Percentiles rank a stretch among this genome's conserved stretches.
Evolutionary conservation across 768 basidiomycete species (phyloP).

Genomic region (Lactarius deliciosus): DNA sequence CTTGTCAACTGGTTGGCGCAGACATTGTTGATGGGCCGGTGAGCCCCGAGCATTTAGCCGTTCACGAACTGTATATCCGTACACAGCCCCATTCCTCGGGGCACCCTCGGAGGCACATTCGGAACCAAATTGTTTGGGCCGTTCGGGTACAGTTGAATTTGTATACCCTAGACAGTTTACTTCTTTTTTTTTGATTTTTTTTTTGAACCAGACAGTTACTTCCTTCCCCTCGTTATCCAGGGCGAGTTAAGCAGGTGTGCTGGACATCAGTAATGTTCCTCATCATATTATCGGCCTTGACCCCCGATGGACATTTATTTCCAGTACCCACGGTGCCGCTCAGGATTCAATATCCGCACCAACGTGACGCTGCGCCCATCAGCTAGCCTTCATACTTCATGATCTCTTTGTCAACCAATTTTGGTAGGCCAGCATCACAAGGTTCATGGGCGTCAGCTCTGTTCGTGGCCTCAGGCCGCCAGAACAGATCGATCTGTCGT

Average conservation of each 20-base stretch:
- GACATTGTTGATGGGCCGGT: slow-evolving; percentile 13
- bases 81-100: slow-evolving; percentile 6
- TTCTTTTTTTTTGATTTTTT: too few relatives aligned
- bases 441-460: slow-evolving; percentile 7
- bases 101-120: not conserved
- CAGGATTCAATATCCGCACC: slow-evolving; percentile 13
- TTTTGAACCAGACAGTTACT: too few relatives aligned
- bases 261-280: not conserved
- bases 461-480: slow-evolving; percentile 17
- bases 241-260: slow-evolving; percentile 1
- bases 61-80: slow-evolving; percentile 14
- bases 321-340: slow-evolving; percentile 20
- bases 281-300: not conserved
- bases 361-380: slow-evolving; percentile 27
- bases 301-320: slow-evolving; percentile 2
- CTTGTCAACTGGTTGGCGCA: slow-evolving; percentile 12
- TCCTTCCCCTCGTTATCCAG: not conserved
- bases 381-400: slow-evolving; percentile 20
- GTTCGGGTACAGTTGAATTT: not conserved
- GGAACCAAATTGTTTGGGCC: slow-evolving; percentile 5
- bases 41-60: slow-evolving; percentile 16
- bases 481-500: slow-evolving; percentile 17
- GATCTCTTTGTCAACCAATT: slow-evolving; percentile 12
- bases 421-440: slow-evolving; percentile 18
- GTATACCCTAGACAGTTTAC: too few relatives aligned